These are phyloP conservation scores for Vitis labrusca DNA, from an alignment of 164 flowering plant genomes.

Conservation along the genomic window DNA sequence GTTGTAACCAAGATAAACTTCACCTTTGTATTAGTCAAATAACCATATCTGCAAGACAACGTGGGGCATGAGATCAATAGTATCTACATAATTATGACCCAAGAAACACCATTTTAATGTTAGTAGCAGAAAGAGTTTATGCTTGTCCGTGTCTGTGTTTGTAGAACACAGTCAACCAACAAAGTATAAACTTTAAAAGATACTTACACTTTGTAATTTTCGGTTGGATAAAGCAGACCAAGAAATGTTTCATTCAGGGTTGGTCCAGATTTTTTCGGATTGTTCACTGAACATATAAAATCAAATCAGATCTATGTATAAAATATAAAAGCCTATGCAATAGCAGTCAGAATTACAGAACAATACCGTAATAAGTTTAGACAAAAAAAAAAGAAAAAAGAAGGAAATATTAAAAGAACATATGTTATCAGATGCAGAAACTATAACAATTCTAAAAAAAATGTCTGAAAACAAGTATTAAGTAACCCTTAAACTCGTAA, in stretches of 20 bases:
- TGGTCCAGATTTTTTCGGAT: constrained; percentile 85
- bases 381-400: too few species aligned
- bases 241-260: constrained; percentile 90
- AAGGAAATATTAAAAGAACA: too few species aligned
- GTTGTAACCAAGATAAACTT: constrained; percentile 93
- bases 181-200: neutral
- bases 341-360: too few species aligned
- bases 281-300: constrained; percentile 65
- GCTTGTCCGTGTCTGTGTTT: too few species aligned
- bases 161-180: too few species aligned
- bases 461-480: too few species aligned
- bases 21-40: constrained; percentile 95
- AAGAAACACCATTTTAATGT: too few species aligned
- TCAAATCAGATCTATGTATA: neutral
- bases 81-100: neutral
- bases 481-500: too few species aligned
- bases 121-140: too few species aligned
- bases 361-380: too few species aligned
- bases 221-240: constrained; percentile 94
- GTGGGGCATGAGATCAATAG: neutral
- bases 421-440: too few species aligned
- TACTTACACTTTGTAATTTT: constrained; percentile 96
- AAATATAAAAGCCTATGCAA: neutral
- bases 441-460: too few species aligned
- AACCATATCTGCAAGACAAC: constrained; percentile 72